A percentile compares a stretch with the other conserved stretches of the same genome.
Conservation (phyloP, 495 filamentous ascomycete species). For the Trichocladium antarcticum region DNA sequence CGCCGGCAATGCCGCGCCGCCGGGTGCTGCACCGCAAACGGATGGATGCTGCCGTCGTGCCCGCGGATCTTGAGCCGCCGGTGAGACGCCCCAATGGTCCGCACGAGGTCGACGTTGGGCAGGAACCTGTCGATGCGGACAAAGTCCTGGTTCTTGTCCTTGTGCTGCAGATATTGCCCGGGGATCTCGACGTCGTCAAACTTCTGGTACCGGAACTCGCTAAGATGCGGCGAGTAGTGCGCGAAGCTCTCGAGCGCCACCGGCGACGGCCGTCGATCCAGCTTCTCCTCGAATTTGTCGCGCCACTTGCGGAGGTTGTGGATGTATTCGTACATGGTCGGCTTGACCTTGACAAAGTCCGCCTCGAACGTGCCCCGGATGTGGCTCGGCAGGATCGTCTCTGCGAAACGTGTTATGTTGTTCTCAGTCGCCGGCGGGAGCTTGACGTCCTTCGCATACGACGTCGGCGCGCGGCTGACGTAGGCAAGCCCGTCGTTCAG, state of each 20-base stretch:
- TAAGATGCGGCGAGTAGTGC: constrained; percentile 71
- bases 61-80: constrained; percentile 89
- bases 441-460: constrained; percentile 84
- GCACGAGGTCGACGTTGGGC: constrained; percentile 83
- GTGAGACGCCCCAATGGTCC: constrained; percentile 78
- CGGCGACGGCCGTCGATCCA: constrained; percentile 66
- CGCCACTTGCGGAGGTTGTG: constrained; percentile 93
- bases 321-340: constrained; percentile 95
- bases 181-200: constrained; percentile 98
- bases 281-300: constrained; percentile 94
- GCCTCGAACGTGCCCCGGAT: constrained; percentile 90
- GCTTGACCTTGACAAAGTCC: constrained; percentile 87
- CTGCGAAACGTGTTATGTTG: constrained; percentile 92
- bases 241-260: constrained; percentile 55
- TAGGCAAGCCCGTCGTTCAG: constrained; percentile 88
- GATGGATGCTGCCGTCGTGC: constrained; percentile 91
- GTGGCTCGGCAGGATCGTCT: constrained; percentile 86
- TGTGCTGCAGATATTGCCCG: constrained; percentile 90
- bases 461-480: constrained; percentile 71
- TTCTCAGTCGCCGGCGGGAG: constrained; percentile 80
- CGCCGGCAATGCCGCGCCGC: constrained; percentile 81
- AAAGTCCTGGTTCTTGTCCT: constrained; percentile 98
- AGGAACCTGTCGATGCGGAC: constrained; percentile 93
- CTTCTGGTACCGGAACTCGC: constrained; percentile 92
- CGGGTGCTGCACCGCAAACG: constrained; percentile 92